Evolutionary conservation across 2,329 filamentous ascomycete species (phyloP).

Genomic region (Echinosphaeria canescens): DNA sequence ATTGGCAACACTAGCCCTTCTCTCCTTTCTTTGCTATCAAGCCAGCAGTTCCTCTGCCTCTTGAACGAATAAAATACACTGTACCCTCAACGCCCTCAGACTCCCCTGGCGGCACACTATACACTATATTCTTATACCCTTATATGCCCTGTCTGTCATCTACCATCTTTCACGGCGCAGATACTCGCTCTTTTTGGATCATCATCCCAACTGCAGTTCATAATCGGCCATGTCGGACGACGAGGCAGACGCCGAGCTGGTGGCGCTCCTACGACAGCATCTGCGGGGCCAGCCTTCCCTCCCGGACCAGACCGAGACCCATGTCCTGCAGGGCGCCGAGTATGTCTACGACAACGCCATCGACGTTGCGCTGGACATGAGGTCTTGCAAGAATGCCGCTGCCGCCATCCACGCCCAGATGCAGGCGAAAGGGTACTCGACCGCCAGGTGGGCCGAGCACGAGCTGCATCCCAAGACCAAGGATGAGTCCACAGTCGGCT

Average conservation of each 20-base stretch:
- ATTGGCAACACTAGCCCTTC: no score
- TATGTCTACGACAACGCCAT: conserved; percentile 83
- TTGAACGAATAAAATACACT: no score
- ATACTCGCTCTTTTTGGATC: not conserved
- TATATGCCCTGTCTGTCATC: no score
- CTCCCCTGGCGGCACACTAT: no score
- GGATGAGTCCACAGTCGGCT: conserved; percentile 61
- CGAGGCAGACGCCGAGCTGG: conserved; percentile 71
- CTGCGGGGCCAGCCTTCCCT: conserved; percentile 36
- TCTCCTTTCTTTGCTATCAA: no score
- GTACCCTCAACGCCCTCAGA: no score
- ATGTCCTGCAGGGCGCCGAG: conserved; percentile 63
- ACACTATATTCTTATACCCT: no score
- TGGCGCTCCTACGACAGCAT: conserved; percentile 68
- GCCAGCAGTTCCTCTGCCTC: no score
- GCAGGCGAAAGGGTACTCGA: conserved; percentile 66
- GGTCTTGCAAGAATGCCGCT: conserved; percentile 64
- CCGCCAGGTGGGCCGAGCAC: conserved; percentile 69
- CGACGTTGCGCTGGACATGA: conserved; percentile 76
- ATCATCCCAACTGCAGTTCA: not conserved
- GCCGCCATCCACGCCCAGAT: conserved; percentile 61
- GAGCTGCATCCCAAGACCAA: conserved; percentile 74
- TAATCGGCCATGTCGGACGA: conserved; percentile 72
- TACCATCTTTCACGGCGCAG: no score
- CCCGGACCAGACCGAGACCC: conserved; percentile 47